A percentile compares a stretch with the other conserved stretches of the same genome.
Conservation (phyloP, 192 early-diverging fungal species). For the Lobosporangium transversale region DNA sequence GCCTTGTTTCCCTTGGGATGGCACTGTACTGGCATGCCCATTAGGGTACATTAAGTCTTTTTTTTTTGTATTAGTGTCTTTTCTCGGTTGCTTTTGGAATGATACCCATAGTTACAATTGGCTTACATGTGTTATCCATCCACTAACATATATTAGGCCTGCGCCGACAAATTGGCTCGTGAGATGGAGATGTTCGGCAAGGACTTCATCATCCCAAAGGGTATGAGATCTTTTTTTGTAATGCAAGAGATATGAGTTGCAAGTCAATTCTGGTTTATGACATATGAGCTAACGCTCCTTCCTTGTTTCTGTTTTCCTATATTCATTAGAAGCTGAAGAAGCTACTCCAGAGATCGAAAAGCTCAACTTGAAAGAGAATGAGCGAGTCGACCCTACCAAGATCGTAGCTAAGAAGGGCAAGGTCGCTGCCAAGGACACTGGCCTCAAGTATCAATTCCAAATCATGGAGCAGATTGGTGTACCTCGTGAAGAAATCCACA, state of each 20-base stretch:
- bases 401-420: constrained; percentile 85
- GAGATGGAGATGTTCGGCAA: constrained; percentile 88
- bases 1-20: constrained; percentile 96
- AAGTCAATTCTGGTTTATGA: too few relatives aligned
- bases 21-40: constrained; percentile 99
- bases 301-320: too few relatives aligned
- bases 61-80: not conserved
- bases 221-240: too few relatives aligned
- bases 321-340: constrained; percentile 52
- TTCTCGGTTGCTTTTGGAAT: not conserved
- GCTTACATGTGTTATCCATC: not conserved
- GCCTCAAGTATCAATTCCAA: constrained; percentile 93
- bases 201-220: constrained; percentile 49
- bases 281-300: too few relatives aligned
- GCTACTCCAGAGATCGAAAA: constrained; percentile 52
- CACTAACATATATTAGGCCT: constrained; percentile 63
- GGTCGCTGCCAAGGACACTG: constrained; percentile 85
- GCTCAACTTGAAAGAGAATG: constrained; percentile 53
- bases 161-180: constrained; percentile 85
- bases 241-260: too few relatives aligned
- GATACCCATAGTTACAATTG: not conserved
- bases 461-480: constrained; percentile 93
- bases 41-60: constrained; percentile 72
- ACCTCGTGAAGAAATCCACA: constrained; percentile 86
- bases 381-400: constrained; percentile 69